A percentile compares a stretch with the other conserved stretches of the same genome.
Conservation (phyloP, 23 red algal species). For the Gracilariopsis chorda region DNA sequence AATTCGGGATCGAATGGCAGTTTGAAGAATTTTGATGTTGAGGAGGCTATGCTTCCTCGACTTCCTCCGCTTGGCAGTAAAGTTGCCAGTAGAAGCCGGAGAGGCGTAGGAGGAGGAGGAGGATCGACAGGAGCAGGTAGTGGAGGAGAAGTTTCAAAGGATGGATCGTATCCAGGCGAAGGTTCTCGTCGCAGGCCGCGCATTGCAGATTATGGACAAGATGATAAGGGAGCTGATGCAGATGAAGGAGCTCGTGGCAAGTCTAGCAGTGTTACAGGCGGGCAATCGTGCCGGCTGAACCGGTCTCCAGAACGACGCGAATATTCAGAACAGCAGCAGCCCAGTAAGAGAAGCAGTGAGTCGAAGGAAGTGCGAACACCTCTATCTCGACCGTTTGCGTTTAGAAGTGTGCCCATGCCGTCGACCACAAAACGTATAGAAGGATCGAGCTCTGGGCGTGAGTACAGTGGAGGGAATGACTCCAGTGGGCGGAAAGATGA, state of each 20-base stretch:
- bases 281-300: neutral
- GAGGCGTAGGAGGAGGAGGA: too few relatives aligned
- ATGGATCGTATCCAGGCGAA: neutral
- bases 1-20: constrained; percentile 1
- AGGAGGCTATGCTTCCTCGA: constrained; percentile 8
- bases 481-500: neutral
- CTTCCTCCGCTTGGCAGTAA: neutral
- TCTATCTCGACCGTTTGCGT: neutral
- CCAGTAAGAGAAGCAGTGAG: neutral
- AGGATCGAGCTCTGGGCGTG: neutral
- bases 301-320: neutral
- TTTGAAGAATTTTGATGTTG: constrained; percentile 10
- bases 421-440: neutral
- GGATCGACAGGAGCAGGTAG: too few relatives aligned
- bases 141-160: neutral
- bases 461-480: neutral
- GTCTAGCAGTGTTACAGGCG: neutral
- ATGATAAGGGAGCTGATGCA: neutral
- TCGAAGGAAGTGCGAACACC: neutral
- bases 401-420: neutral
- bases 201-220: neutral
- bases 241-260: neutral
- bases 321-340: neutral
- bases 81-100: neutral
- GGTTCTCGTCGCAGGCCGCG: neutral